Base-by-base conservation (phyloP, 306 rosid species). In the Echinosophora koreensis region DNA sequence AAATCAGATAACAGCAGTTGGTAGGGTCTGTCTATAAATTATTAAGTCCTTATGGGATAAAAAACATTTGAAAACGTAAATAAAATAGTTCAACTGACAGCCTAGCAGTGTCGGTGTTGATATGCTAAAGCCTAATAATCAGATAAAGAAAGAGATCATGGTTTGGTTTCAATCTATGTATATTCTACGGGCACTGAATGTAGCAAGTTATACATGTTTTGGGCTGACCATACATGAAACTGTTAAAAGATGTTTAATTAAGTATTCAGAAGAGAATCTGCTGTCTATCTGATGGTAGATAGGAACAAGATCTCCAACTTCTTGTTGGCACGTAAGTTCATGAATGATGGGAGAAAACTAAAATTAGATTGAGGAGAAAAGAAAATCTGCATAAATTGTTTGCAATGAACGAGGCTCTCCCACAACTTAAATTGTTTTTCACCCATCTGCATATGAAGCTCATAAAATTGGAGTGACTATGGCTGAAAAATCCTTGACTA, bases 1-100 rank as follows among this genome's bases (percentile, higher is more conserved):
- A 62, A 54, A 61, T 64, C 71, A 66, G 70, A 47, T 15, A 62
- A 70, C 67, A 47, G 78, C 74, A 58, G 55, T 49, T 54, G 18
- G 92, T 84, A 84, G 88, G 92, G 84, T 77, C 83, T 62, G 28
- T 66, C 54, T 69, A 59, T 58, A 65, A 87, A 89, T 89, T 54
- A 89, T 86, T 64, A 50, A 77, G 74, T 82, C 82, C 82, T 86
- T 82, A 22, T 78, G 50, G 4, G 83, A 69, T 71, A 80, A 83
- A 88, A 74, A 71, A 81, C 79, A 66, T 82, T 47, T 65, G 49
- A 59, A 74, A 84, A 89, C 67, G 62, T 59, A 72, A 86, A 80
- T 59, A 72, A 86, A 80, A 66, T 70, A 74, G 74, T 80, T 76
- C 68, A 30, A 80, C 60, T 54, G 86, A 88, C 90, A 87, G 86